Evolutionary conservation across 441 rosid genomes (phyloP).

Genomic region (Geranium incanum): DNA sequence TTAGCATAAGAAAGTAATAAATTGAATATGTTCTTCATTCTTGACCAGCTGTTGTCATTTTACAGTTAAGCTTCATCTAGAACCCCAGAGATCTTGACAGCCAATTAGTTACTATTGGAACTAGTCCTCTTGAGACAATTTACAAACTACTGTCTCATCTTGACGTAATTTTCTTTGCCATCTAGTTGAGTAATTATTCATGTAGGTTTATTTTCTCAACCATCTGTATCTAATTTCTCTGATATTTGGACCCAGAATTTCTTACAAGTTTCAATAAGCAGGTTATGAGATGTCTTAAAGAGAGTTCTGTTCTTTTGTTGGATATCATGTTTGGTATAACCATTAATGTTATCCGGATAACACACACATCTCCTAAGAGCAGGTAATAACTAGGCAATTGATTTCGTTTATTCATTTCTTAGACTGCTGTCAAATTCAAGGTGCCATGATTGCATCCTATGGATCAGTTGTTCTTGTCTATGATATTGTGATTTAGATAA

Average conservation of each 20-base stretch:
- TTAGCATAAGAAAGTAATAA: not conserved
- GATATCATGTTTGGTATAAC: conserved; percentile 57
- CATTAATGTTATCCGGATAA: conserved; percentile 49
- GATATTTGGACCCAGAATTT: conserved; percentile 4
- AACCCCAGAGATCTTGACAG: not conserved
- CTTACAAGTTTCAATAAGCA: conserved; percentile 20
- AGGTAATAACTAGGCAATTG: conserved; percentile 37
- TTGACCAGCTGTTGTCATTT: not conserved
- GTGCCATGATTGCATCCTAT: not conserved
- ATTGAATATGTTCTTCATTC: not conserved
- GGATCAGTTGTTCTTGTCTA: not conserved
- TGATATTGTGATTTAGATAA: not conserved
- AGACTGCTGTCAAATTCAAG: not conserved
- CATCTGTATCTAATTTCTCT: conserved; percentile 3
- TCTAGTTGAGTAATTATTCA: not conserved
- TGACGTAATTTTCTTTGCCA: not conserved
- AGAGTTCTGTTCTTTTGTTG: conserved; percentile 42
- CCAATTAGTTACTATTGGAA: not conserved
- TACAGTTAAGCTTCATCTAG: not conserved
- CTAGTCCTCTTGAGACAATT: not conserved
- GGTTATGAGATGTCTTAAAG: conserved; percentile 42
- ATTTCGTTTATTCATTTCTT: not conserved
- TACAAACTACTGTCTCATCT: not conserved
- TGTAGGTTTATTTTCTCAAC: not conserved
- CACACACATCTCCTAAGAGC: conserved; percentile 27